Evolutionary conservation across 306 rosid genomes (phyloP), one percentile per base, ranked within the genome.

Genomic region (Trichosanthes cucumerina): DNA sequence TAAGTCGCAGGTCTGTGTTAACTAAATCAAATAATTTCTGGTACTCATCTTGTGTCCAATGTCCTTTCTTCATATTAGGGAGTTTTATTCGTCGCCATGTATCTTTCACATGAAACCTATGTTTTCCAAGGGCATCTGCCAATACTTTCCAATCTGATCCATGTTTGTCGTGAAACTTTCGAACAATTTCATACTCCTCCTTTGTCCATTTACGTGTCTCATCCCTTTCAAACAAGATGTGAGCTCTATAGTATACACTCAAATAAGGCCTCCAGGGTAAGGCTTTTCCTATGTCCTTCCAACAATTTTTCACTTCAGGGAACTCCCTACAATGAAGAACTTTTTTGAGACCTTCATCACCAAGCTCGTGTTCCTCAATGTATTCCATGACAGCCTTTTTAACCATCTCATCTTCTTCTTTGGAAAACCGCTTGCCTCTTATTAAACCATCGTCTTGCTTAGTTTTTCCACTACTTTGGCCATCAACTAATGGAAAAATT

Each of bases 11-110:
- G 82, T 93, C 97, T 75, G n/a, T 24, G 85, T 91, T 93, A 54
- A 91, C 96, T 63, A 91, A 84, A 86, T 93, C 85, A 80, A 90
- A 93, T 65, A 93, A 85, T 3, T 26, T 83, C 79, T 91, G 91
- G 76, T 88, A 90, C 83, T 93, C 97, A 21, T 88, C 92, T 78
- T 93, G 98, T 39, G 84, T 28, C 93, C 93, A 91, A 2, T 1
- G 54, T 19, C 97, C 96, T 82, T 4, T 79, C 12, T 80, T 91
- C 58, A 0, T 0, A 60, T 83, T 79, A 5, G 58, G 19, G n/a
- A 70, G 75, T 81, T 79, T 93, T 79, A 86, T 77, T 83, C 92
- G 87, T 5, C 98, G 88, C 88, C 89, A 93, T 9, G 87, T 36
- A 86, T 93, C 96, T 82, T 91, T 93, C 60, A 88, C 89, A 68